Conservation (phyloP, 129 eudicot species). For the Sambucus nigra region DNA sequence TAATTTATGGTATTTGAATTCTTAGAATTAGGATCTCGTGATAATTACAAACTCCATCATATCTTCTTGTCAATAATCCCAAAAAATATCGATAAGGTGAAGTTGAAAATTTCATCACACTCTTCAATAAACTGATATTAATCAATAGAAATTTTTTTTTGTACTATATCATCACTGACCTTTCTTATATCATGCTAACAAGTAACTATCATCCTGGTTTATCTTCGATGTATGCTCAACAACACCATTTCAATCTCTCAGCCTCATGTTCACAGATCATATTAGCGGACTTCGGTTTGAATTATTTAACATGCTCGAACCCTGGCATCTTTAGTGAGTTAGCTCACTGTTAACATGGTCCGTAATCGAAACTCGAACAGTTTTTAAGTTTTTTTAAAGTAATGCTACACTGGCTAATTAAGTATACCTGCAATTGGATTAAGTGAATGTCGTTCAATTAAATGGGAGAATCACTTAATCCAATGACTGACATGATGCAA, state of each 20-base stretch:
- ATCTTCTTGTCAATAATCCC: slow-evolving; percentile 66
- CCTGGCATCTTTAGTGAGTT: slow-evolving; percentile 97
- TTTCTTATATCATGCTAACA: slow-evolving; percentile 18
- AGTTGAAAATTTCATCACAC: no score
- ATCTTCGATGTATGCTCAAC: slow-evolving; percentile 88
- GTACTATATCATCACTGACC: not conserved
- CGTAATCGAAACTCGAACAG: no score
- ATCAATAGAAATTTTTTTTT: not conserved
- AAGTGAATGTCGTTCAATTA: no score
- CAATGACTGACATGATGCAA: no score
- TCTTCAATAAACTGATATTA: not conserved
- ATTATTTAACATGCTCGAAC: slow-evolving; percentile 78
- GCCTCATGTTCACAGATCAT: slow-evolving; percentile 71
- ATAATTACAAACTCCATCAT: no score
- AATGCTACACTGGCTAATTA: no score
- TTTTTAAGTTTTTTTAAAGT: no score
- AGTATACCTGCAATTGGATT: no score
- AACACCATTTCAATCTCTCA: slow-evolving; percentile 62
- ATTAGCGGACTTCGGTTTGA: slow-evolving; percentile 54
- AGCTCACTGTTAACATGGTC: slow-evolving; percentile 97
- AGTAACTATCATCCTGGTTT: slow-evolving; percentile 93
- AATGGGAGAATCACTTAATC: no score
- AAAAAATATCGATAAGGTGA: slow-evolving; percentile 80
- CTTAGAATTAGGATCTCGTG: no score
- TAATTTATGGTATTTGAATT: no score